These are phyloP conservation scores for Solanum sejunctum DNA, from an alignment of 257 asterid genomes.

Conservation along the genomic window DNA sequence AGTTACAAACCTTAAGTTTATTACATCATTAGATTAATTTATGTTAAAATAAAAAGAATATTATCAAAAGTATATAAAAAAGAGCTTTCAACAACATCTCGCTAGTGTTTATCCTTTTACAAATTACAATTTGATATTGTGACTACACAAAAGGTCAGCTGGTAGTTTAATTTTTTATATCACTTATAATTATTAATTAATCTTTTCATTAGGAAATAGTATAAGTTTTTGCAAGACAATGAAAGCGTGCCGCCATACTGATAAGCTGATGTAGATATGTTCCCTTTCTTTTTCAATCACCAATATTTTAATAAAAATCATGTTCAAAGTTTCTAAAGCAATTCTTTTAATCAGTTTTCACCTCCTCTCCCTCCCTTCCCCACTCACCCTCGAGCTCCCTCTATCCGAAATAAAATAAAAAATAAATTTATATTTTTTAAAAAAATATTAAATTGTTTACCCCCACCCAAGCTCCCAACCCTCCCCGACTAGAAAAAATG, in stretches of 20 bases:
- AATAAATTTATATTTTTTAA: too few relatives aligned
- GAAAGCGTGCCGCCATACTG: neutral
- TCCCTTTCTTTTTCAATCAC: neutral
- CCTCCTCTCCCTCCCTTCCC: too few relatives aligned
- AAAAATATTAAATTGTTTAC: too few relatives aligned
- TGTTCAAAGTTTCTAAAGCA: too few relatives aligned
- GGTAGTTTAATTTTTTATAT: neutral
- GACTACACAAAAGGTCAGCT: neutral
- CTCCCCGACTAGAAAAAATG: too few relatives aligned
- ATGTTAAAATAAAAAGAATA: constrained; percentile 6
- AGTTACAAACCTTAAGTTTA: neutral
- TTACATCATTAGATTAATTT: neutral
- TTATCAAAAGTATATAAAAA: constrained; percentile 9
- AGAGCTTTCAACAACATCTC: constrained; percentile 20
- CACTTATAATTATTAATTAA: neutral
- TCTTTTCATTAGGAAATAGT: neutral
- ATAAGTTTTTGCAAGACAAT: neutral
- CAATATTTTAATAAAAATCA: too few relatives aligned
- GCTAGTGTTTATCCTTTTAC: neutral
- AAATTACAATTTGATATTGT: neutral
- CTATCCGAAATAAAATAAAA: too few relatives aligned
- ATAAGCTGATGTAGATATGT: neutral
- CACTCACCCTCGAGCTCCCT: too few relatives aligned
- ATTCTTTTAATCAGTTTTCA: too few relatives aligned
- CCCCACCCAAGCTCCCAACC: too few relatives aligned